Percentiles rank a stretch among this genome's conserved stretches.
These are phyloP conservation scores for Penicillium italicum DNA, from an alignment of 2,329 filamentous ascomycete species.

Conservation along the genomic window DNA sequence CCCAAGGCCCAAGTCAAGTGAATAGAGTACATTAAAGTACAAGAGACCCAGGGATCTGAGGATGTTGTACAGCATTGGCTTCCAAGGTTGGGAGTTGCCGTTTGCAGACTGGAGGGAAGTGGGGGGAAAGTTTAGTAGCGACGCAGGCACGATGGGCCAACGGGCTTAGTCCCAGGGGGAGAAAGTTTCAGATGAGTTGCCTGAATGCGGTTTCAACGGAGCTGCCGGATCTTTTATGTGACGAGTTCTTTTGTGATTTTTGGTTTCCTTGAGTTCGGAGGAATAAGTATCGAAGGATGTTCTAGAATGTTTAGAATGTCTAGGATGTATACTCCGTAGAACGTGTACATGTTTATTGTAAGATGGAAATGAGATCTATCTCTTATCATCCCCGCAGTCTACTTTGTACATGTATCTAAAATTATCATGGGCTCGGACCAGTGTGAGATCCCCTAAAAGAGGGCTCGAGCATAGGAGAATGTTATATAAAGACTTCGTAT, in stretches of 20 bases:
- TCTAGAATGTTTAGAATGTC: background rate
- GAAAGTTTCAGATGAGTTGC: conserved; percentile 7
- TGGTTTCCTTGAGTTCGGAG: background rate
- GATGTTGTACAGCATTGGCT: background rate
- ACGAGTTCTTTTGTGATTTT: conserved; percentile 1
- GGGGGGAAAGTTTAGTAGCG: conserved; percentile 4
- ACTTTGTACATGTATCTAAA: conserved; percentile 1
- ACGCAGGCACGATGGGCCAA: conserved; percentile 8
- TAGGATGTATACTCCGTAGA: background rate
- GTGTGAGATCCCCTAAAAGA: conserved; percentile 1
- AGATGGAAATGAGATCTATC: background rate
- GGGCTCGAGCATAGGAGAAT: conserved; percentile 7
- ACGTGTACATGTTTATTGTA: background rate
- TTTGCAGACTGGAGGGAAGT: conserved; percentile 9
- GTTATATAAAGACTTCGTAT: conserved; percentile 1
- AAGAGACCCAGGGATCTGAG: conserved; percentile 15
- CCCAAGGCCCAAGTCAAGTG: background rate
- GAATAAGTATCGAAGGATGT: background rate
- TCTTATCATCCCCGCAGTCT: conserved; percentile 4
- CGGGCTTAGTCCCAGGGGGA: conserved; percentile 4
- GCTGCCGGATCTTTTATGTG: conserved; percentile 1
- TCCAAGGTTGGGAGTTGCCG: conserved; percentile 3
- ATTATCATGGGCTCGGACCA: conserved; percentile 4
- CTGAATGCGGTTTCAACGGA: conserved; percentile 10
- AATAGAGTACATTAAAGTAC: conserved; percentile 12